phyloP scores from a whole-genome alignment of 1,139 yeast species.

The Taiozyma sp. region DNA sequence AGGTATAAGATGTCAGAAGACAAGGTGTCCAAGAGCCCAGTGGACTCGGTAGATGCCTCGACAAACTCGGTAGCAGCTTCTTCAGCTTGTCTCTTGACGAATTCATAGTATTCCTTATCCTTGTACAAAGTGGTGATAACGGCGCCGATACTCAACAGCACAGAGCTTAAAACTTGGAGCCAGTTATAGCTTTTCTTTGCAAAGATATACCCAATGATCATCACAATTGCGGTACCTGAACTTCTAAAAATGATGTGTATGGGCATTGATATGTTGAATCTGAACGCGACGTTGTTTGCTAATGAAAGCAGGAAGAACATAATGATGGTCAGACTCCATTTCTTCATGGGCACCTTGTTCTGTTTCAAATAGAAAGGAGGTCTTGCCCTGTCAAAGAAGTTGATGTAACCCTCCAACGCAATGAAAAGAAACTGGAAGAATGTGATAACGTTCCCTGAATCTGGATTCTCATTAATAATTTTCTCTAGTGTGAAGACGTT shows the following conservation, averaged over 20 bases:
- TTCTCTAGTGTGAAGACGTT: slow-evolving; percentile 62
- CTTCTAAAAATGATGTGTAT: slow-evolving; percentile 65
- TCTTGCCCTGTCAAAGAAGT: slow-evolving; percentile 28
- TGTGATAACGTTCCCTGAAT: slow-evolving; percentile 50
- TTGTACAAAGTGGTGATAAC: slow-evolving; percentile 37
- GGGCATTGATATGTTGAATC: slow-evolving; percentile 56
- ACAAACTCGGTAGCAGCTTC: not conserved
- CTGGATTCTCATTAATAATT: slow-evolving; percentile 35
- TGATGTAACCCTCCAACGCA: slow-evolving; percentile 38
- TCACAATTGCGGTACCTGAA: slow-evolving; percentile 56
- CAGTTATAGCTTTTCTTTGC: slow-evolving; percentile 40
- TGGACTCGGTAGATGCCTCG: not conserved
- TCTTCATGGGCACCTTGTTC: slow-evolving; percentile 41
- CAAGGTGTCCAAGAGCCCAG: not conserved
- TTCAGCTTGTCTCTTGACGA: slow-evolving; percentile 13
- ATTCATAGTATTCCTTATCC: slow-evolving; percentile 16
- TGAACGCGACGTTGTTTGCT: slow-evolving; percentile 56
- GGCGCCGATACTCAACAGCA: slow-evolving; percentile 52
- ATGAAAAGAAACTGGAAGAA: slow-evolving; percentile 56
- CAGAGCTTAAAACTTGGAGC: slow-evolving; percentile 45
- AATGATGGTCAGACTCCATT: slow-evolving; percentile 44
- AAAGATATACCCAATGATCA: slow-evolving; percentile 48
- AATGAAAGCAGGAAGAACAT: slow-evolving; percentile 49
- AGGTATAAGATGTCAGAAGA: slow-evolving; percentile 24
- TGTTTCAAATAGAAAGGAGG: slow-evolving; percentile 25